Conservation (phyloP, 257 asterid species). For the Plantago ovata region DNA sequence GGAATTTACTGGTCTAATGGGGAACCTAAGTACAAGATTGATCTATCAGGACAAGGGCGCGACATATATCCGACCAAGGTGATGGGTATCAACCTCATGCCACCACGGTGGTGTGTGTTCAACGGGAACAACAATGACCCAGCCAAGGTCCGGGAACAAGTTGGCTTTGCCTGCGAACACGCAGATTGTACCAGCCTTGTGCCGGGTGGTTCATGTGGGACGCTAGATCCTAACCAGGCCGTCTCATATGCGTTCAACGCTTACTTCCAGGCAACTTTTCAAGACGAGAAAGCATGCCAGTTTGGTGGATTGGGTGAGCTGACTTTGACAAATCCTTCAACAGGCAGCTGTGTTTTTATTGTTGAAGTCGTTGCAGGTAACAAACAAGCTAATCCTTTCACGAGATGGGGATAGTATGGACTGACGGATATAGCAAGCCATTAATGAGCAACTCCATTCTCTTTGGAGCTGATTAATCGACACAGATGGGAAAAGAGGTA, state of each 20-base stretch:
- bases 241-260: slow-evolving; percentile 29
- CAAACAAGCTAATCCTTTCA: background rate
- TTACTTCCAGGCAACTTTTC: slow-evolving; percentile 22
- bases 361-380: background rate
- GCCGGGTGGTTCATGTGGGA: slow-evolving; percentile 21
- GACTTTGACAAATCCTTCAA: background rate
- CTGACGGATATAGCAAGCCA: too few relatives aligned
- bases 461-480: too few relatives aligned
- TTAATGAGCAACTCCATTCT: too few relatives aligned
- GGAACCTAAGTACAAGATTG: slow-evolving; percentile 43
- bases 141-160: background rate
- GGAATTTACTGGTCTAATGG: slow-evolving; percentile 49
- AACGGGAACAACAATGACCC: background rate
- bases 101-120: slow-evolving; percentile 34
- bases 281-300: slow-evolving; percentile 22
- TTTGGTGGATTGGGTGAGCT: slow-evolving; percentile 31
- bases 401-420: background rate
- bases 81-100: slow-evolving; percentile 27
- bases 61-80: slow-evolving; percentile 19
- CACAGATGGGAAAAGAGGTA: too few relatives aligned
- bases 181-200: slow-evolving; percentile 22
- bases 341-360: background rate
- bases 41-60: slow-evolving; percentile 22
- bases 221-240: background rate
- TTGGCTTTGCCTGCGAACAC: background rate